phyloP scores from a whole-genome alignment of 805 yeast species.

The Isabelozyma rhagii region DNA sequence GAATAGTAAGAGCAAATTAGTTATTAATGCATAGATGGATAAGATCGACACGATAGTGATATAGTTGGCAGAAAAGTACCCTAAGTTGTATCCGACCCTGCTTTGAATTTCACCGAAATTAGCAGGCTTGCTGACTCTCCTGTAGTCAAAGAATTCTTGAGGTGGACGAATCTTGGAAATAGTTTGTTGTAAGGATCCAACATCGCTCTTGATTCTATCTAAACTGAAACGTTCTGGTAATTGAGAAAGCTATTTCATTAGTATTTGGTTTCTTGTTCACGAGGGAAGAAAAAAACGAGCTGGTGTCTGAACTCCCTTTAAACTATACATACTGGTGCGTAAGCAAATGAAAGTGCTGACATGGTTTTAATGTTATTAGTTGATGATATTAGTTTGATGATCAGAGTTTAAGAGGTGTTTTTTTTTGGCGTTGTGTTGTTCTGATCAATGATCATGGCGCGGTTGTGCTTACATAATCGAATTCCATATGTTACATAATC shows the following conservation, averaged over 20 bases:
- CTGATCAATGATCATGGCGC: not conserved
- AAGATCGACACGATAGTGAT: slow-evolving; percentile 66
- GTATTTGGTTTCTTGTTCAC: slow-evolving; percentile 5
- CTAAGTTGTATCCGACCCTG: slow-evolving; percentile 81
- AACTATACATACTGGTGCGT: slow-evolving; percentile 33
- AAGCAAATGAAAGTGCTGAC: slow-evolving; percentile 35
- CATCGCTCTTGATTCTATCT: slow-evolving; percentile 42
- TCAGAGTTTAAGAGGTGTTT: slow-evolving; percentile 2
- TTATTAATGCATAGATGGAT: slow-evolving; percentile 79
- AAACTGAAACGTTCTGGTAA: slow-evolving; percentile 47
- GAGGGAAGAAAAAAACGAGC: not conserved
- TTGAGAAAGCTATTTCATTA: slow-evolving; percentile 31
- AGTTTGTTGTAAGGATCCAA: slow-evolving; percentile 55
- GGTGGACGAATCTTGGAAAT: slow-evolving; percentile 79
- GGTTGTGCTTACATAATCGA: not conserved
- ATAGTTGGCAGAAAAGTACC: slow-evolving; percentile 86
- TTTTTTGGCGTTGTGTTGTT: not conserved
- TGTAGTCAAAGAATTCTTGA: slow-evolving; percentile 89
- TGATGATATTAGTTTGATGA: slow-evolving; percentile 2
- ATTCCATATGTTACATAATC: not conserved
- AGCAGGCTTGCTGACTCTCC: slow-evolving; percentile 85
- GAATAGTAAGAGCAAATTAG: slow-evolving; percentile 80
- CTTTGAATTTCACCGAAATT: slow-evolving; percentile 87
- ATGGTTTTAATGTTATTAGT: slow-evolving; percentile 10
- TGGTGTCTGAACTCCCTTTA: not conserved